phyloP scores from a whole-genome alignment of 2,329 filamentous ascomycete genomes.

The Helotiales sp. region DNA sequence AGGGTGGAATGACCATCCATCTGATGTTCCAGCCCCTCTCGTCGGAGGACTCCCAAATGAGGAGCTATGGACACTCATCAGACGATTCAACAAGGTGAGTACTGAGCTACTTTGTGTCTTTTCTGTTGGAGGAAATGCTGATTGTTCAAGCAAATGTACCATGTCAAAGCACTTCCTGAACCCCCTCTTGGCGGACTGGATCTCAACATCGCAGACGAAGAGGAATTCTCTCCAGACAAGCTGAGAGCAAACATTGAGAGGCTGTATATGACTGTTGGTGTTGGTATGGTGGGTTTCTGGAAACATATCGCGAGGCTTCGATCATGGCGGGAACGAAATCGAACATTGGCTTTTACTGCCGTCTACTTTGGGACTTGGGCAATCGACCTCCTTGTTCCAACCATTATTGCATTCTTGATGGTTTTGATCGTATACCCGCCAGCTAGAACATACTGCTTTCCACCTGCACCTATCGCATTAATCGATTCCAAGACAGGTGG shows the following conservation, averaged over 20 bases:
- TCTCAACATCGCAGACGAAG: constrained; percentile 79
- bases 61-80: constrained; percentile 59
- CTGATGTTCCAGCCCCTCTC: constrained; percentile 58
- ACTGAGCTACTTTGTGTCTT: background rate
- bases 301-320: constrained; percentile 79
- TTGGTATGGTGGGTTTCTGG: constrained; percentile 66
- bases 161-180: constrained; percentile 31
- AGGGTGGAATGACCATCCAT: constrained; percentile 59
- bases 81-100: constrained; percentile 36
- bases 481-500: constrained; percentile 73
- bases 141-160: constrained; percentile 40
- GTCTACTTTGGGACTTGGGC: constrained; percentile 71
- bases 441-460: constrained; percentile 69
- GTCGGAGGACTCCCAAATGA: constrained; percentile 67
- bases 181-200: constrained; percentile 71
- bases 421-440: constrained; percentile 69
- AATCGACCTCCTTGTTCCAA: constrained; percentile 71
- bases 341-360: constrained; percentile 67
- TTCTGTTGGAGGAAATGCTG: too few species aligned
- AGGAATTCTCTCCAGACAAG: constrained; percentile 86
- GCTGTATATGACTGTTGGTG: constrained; percentile 78
- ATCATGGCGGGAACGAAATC: constrained; percentile 75
- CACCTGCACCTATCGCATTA: constrained; percentile 75
- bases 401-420: constrained; percentile 62
- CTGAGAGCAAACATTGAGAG: constrained; percentile 78